phyloP scores from a whole-genome alignment of 441 rosid species.

The Gossypium schwendimanii region DNA sequence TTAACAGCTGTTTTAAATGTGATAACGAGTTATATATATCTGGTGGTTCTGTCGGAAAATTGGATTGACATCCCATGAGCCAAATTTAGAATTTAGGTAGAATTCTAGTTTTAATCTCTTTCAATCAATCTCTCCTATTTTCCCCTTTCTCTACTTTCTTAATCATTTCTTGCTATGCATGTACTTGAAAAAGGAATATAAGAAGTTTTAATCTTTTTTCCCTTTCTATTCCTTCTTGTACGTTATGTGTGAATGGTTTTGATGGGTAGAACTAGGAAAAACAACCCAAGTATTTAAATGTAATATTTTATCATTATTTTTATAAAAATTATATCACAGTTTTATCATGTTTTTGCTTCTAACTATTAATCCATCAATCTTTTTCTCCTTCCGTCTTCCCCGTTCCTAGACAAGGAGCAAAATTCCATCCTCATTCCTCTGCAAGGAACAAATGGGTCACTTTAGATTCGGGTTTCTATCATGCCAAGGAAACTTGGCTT shows the following conservation, averaged over 20 bases:
- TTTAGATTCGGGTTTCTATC: neutral
- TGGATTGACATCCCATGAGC: conserved; percentile 14
- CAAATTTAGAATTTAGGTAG: conserved; percentile 13
- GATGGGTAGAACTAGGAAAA: neutral
- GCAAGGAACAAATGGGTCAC: neutral
- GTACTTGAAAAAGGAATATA: neutral
- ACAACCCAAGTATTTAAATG: neutral
- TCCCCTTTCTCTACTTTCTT: neutral
- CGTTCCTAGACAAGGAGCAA: no score
- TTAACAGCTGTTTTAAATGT: conserved; percentile 19
- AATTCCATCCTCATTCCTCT: neutral
- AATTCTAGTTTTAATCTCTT: conserved; percentile 10
- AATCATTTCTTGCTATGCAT: neutral
- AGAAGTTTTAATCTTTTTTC: neutral
- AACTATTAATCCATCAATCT: neutral
- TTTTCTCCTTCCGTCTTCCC: neutral
- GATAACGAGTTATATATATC: conserved; percentile 22
- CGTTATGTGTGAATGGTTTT: neutral
- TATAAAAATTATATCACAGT: no score
- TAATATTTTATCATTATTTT: no score
- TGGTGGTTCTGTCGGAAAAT: conserved; percentile 18
- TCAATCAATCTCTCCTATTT: neutral
- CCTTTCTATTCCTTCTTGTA: neutral
- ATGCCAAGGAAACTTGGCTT: neutral
- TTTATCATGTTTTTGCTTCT: neutral